Evolutionary conservation across 352 stramenopile genomes (phyloP).

Genomic region (Pythium rishiriense): DNA sequence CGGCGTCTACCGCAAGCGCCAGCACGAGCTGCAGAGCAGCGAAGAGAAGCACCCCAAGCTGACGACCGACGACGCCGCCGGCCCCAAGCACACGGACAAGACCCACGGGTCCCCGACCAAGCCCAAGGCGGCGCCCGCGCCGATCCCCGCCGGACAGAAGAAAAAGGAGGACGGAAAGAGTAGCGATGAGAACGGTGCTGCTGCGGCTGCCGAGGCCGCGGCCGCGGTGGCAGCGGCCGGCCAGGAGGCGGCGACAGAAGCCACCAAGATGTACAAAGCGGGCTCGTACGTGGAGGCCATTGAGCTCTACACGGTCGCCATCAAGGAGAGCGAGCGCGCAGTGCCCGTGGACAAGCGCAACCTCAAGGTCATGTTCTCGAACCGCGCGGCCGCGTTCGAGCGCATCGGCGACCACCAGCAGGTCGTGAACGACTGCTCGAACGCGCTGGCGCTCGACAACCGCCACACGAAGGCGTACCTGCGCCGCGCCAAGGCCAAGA

Average conservation of each 20-base stretch:
- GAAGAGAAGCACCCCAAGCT: conserved; percentile 31
- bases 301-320: conserved; percentile 68
- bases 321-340: conserved; percentile 55
- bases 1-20: conserved; percentile 46
- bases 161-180: conserved; percentile 18
- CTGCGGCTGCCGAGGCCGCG: conserved; percentile 23
- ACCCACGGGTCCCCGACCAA: conserved; percentile 33
- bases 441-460: conserved; percentile 63
- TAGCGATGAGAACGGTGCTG: conserved; percentile 2
- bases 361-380: conserved; percentile 87
- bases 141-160: conserved; percentile 31
- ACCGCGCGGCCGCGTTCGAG: conserved; percentile 75
- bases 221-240: conserved; percentile 36
- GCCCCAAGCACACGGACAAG: conserved; percentile 25
- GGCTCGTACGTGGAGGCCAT: conserved; percentile 67
- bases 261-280: conserved; percentile 81
- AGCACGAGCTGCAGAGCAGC: conserved; percentile 24
- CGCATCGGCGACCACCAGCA: conserved; percentile 60
- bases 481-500: conserved; percentile 71
- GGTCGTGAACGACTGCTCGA: conserved; percentile 66
- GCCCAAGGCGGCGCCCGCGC: conserved; percentile 24
- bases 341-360: conserved; percentile 67
- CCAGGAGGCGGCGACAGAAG: conserved; percentile 64
- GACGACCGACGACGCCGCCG: conserved; percentile 16
- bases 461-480: conserved; percentile 77